Evolutionary conservation across 768 basidiomycete species (phyloP).

Genomic region (Clavulina sp.): DNA sequence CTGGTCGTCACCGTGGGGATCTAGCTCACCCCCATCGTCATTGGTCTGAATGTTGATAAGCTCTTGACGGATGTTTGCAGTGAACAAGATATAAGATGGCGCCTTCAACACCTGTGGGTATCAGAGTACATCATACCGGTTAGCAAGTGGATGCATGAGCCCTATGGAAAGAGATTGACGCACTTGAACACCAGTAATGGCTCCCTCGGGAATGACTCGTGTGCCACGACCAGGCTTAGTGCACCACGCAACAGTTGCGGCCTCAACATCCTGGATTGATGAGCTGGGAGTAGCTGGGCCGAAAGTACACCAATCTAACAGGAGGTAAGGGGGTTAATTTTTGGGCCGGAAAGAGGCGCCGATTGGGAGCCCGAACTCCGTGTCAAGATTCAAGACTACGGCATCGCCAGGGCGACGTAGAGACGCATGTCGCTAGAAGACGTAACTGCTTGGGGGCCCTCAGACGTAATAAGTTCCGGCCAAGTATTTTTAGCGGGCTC

Average conservation of each 20-base stretch:
- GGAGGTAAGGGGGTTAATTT: not conserved
- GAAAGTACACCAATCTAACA: slow-evolving; percentile 15
- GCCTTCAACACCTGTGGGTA: slow-evolving; percentile 57
- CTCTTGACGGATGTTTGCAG: slow-evolving; percentile 32
- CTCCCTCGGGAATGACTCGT: slow-evolving; percentile 16
- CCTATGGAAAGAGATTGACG: too few relatives aligned
- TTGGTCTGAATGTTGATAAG: slow-evolving; percentile 22
- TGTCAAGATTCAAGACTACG: slow-evolving; percentile 24
- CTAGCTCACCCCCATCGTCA: slow-evolving; percentile 22
- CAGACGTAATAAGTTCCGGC: slow-evolving; percentile 46
- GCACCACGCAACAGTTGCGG: slow-evolving; percentile 24
- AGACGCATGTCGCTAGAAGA: too few relatives aligned
- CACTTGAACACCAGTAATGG: slow-evolving; percentile 48
- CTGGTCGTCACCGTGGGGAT: slow-evolving; percentile 11
- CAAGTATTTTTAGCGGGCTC: slow-evolving; percentile 51
- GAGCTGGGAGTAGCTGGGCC: slow-evolving; percentile 11
- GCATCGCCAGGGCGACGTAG: too few relatives aligned
- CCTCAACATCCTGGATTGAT: slow-evolving; percentile 22
- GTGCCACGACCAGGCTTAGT: slow-evolving; percentile 13
- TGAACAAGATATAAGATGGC: slow-evolving; percentile 54
- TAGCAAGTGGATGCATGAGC: too few relatives aligned
- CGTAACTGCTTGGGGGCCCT: slow-evolving; percentile 51
- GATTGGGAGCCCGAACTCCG: too few relatives aligned
- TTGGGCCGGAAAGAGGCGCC: not conserved
- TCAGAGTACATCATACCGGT: too few relatives aligned